Base-by-base conservation (phyloP, 805 yeast species). In the Grigorovia humatica region DNA sequence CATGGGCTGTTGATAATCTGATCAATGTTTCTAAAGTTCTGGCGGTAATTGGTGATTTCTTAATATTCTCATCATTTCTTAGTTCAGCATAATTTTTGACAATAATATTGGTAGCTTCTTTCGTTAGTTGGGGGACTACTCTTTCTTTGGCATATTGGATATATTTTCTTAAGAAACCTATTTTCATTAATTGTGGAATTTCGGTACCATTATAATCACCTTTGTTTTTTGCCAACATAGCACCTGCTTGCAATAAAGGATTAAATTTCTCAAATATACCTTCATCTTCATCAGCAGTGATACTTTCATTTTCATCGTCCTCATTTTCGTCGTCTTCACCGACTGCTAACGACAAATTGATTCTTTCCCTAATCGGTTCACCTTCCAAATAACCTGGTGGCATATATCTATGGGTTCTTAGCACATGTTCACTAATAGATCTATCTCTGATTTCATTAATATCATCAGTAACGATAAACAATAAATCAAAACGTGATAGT, bases 21-120 rank as follows among this genome's bases (percentile, higher is more conserved):
- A 91, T 91, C 57, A 91, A 74, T 0, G 99, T 91, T 70, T 91
- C 99, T 59, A 91, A 74, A 4, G 98, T 93, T 81, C 99, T 86
- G n/a, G 98, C 96, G 1, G 99, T 91, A 58, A 91, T 87, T 41
- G 99, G 98, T 1, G 96, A 84, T 0, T 96, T 90, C 63, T 82
- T 78, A 50, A 85, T 79, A 58, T 82, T 85, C 62, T 82, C 84
- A 56, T 84, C 86, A 66, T 89, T 90, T 72, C 99, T 80, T 57
- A 93, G 74, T 12, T 82, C 81, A 1, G 96, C 74, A 65, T 91
- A 93, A 17, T 85, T 80, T 50, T 77, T 79, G 20, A 89, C 93
- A 61, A 93, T 88, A 66, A 83, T 78, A 50, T 82, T 85, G 9
- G 89, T 78, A 1, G 98, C 96, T 48, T 73, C 78, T 54, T 81